These are phyloP conservation scores for Rhodomyrtus psidioides DNA, from an alignment of 441 rosid genomes.

Conservation along the genomic window DNA sequence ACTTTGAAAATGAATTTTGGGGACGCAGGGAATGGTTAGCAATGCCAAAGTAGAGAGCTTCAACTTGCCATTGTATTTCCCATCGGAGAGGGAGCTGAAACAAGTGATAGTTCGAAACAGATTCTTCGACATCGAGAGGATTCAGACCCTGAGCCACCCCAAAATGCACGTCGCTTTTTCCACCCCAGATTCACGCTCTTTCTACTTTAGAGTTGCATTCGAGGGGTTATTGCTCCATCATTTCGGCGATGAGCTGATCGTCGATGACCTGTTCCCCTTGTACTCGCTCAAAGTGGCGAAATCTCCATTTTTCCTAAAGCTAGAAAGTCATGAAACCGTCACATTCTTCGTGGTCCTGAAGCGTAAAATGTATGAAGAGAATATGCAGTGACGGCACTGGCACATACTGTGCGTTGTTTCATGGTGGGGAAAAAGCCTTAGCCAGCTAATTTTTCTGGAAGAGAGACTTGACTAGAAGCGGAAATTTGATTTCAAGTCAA, in stretches of 20 bases:
- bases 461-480: not conserved
- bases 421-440: not conserved
- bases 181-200: not conserved
- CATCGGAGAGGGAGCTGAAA: not conserved
- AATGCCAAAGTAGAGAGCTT: not conserved
- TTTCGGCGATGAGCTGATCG: not conserved
- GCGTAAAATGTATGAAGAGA: not conserved
- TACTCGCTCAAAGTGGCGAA: not conserved
- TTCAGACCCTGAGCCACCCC: not conserved
- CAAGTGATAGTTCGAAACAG: not conserved
- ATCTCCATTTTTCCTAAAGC: not conserved
- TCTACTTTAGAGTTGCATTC: fast-evolving
- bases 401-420: not conserved
- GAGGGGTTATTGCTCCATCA: not conserved
- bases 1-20: not conserved
- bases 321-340: not conserved
- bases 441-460: not conserved
- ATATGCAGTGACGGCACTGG: not conserved
- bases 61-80: not conserved
- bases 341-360: not conserved
- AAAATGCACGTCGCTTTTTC: not conserved
- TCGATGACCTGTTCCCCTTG: not conserved
- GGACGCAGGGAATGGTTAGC: not conserved
- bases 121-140: not conserved
- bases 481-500: not conserved